Percentiles rank a stretch among this genome's conserved stretches.
Evolutionary conservation across 495 filamentous ascomycete genomes (phyloP).

Genomic region (Daldinia vernicosa): DNA sequence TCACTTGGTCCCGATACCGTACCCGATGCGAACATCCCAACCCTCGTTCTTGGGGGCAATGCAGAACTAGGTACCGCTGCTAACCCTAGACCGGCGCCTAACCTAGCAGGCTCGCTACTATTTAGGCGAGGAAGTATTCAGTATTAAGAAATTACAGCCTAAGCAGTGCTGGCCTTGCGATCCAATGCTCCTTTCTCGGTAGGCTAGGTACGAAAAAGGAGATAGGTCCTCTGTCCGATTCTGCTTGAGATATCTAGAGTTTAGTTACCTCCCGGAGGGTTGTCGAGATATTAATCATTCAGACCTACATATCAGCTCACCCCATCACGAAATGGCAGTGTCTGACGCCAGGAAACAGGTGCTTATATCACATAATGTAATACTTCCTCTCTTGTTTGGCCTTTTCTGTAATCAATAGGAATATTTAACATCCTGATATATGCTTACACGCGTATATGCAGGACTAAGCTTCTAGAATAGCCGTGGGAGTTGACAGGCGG

Average conservation of each 20-base stretch:
- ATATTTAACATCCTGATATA: background rate
- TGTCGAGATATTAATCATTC: background rate
- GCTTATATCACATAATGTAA: background rate
- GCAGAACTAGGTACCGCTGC: constrained; percentile 28
- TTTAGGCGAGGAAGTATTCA: constrained; percentile 57
- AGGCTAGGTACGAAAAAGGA: background rate
- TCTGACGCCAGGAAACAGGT: background rate
- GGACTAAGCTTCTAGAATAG: constrained; percentile 1
- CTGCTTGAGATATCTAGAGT: too few species aligned
- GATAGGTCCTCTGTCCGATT: background rate
- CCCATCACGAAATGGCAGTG: background rate
- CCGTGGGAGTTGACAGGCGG: background rate
- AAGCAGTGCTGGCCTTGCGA: background rate
- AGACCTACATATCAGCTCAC: background rate
- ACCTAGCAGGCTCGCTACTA: constrained; percentile 48
- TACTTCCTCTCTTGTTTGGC: background rate
- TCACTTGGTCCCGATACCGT: constrained; percentile 39
- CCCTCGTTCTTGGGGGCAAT: constrained; percentile 46
- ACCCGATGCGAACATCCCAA: constrained; percentile 56
- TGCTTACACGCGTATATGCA: background rate
- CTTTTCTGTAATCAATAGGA: background rate
- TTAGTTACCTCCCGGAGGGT: background rate
- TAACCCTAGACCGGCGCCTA: constrained; percentile 49
- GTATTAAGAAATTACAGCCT: constrained; percentile 40
- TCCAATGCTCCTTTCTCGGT: background rate